Conservation (phyloP, 2,329 filamentous ascomycete species). For the Lasiodiplodia theobromae region DNA sequence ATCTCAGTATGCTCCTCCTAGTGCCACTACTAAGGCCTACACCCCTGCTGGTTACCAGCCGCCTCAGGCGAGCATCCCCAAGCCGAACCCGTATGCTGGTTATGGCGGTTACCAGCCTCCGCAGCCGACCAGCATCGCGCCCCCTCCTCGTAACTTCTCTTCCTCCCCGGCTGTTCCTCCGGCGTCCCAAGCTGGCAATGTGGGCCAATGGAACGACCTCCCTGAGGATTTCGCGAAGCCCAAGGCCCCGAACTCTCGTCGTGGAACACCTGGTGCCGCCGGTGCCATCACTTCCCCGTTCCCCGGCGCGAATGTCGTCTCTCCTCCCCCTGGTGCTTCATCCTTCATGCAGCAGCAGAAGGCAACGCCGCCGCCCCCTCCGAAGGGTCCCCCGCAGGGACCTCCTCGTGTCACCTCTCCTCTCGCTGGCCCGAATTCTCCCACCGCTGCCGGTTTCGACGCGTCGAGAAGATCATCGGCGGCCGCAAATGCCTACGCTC, state of each 20-base stretch:
- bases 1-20: conserved; percentile 44
- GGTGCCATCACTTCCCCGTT: conserved; percentile 79
- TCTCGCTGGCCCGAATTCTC: conserved; percentile 57
- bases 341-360: conserved; percentile 66
- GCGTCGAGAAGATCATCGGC: conserved; percentile 56
- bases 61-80: conserved; percentile 39
- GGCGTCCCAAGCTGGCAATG: conserved; percentile 73
- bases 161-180: conserved; percentile 71
- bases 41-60: conserved; percentile 63
- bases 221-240: conserved; percentile 71
- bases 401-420: conserved; percentile 76
- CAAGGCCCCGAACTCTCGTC: conserved; percentile 66
- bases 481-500: conserved; percentile 70
- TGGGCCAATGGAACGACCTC: conserved; percentile 92
- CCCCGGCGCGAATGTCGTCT: conserved; percentile 60
- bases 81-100: conserved; percentile 43
- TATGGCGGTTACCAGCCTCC: conserved; percentile 52
- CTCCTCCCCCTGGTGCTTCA: conserved; percentile 64
- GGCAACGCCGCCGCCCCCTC: conserved; percentile 78
- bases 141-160: conserved; percentile 70
- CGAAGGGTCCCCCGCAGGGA: conserved; percentile 69
- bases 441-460: conserved; percentile 47
- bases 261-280: conserved; percentile 70
- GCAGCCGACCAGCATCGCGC: conserved; percentile 56
- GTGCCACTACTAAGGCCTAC: conserved; percentile 50